Base-by-base conservation (phyloP, 805 yeast species). In the Candida berthetii region DNA sequence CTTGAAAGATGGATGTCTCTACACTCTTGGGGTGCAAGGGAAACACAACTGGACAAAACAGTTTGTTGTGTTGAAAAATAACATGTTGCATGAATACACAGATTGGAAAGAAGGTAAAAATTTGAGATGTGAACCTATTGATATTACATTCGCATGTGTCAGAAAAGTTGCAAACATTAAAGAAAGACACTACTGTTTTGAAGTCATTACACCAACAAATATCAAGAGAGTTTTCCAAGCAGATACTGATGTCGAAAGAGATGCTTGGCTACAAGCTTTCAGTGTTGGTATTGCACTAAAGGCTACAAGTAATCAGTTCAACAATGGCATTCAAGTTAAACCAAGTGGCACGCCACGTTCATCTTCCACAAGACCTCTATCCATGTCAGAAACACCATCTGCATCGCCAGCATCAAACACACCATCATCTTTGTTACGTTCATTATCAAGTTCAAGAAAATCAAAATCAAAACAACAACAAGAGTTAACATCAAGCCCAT, bases 21-120 rank as follows among this genome's bases (percentile, higher is more conserved):
- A 74, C 52, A 69, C 77, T 2, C 62, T 74, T 31, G 80, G 81
- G 0, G 83, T 82, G 0, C 78, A 75, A 43, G 78, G 80, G 0
- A 75, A 74, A 44, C 74, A 68, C 18, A 82, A 84, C 3, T 89
- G 96, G 96, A 95, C 87, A 58, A 87, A 86, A 53, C 89, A 83
- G 57, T 85, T 95, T 90, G 85, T 88, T 1, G 85, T 80, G 0
- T 65, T 87, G 38, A 72, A 75, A 13, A 75, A 78, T n/a, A 89
- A 91, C 2, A 73, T 70, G 43, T 63, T 88, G 34, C 68, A 71
- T 35, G 93, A 87, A 54, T 87, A 75, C 55, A 71, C 82, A 36
- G 89, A 87, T 60, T 88, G 95, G 93, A 74, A 90, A 50, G 76
- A 71, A 42, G 87, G 87, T 17, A 66, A 68, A 16, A 74, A 71